These are phyloP conservation scores for Corinectria fuckeliana DNA, from an alignment of 2,329 filamentous ascomycete genomes.

Conservation along the genomic window DNA sequence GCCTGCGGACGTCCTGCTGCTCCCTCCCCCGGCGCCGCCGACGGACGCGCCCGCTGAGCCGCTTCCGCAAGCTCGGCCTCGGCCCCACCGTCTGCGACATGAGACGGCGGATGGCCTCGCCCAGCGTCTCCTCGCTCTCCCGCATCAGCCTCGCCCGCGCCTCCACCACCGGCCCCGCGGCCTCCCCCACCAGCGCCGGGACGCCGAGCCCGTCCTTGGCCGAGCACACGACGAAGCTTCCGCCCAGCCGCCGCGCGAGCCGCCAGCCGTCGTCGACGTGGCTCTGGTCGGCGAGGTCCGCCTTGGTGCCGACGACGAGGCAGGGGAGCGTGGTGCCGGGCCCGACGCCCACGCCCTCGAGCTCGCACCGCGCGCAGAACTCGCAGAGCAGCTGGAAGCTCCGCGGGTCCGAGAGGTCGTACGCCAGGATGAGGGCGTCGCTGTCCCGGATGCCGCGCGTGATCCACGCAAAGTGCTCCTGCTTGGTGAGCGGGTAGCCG, in stretches of 20 bases:
- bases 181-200: constrained; percentile 11
- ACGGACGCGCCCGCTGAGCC: background rate
- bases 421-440: constrained; percentile 26
- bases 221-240: constrained; percentile 16
- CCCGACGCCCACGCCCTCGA: constrained; percentile 18
- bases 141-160: constrained; percentile 20
- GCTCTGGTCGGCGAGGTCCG: constrained; percentile 2
- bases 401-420: constrained; percentile 17
- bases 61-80: constrained; percentile 3
- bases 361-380: constrained; percentile 25
- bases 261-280: constrained; percentile 17
- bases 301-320: constrained; percentile 23
- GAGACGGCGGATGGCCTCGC: constrained; percentile 15
- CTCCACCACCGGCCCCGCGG: constrained; percentile 19
- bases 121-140: constrained; percentile 24
- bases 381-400: constrained; percentile 25
- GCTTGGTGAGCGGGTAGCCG: constrained; percentile 4
- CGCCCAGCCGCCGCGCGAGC: constrained; percentile 21
- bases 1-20: background rate
- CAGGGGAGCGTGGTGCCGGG: constrained; percentile 23
- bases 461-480: constrained; percentile 18
- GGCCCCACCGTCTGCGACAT: background rate
- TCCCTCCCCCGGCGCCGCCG: background rate
- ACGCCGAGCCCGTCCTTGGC: constrained; percentile 12
- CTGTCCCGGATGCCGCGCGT: constrained; percentile 21